Evolutionary conservation across 2,329 filamentous ascomycete species (phyloP), one percentile per base, ranked within the genome.

Genomic region (Trichophyton mentagrophytes): DNA sequence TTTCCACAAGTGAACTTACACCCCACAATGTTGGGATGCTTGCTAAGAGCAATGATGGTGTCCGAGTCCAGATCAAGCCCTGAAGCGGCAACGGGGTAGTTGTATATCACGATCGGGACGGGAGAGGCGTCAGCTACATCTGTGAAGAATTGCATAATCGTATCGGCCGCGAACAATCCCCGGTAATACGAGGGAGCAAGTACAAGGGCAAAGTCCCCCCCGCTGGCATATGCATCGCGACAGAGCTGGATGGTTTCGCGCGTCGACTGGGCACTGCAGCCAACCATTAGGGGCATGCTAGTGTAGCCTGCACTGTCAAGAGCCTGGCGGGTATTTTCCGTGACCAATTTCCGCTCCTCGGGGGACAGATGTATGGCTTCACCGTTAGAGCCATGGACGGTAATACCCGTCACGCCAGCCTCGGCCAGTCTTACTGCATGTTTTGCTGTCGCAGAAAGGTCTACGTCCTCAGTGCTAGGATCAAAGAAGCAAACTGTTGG

Each of bases 1-100:
- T 89, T 93, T 65, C 88, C 90, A 72, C 89, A 95, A 46, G 90
- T 95, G 79, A 95, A 95, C 74, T 95, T 95, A 60, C 89, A 91
- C 64, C 90, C 90, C 64, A 90, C 78, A 69, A 95, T 89, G 75
- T 95, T 95, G 65, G 85, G 84, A 75, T 95, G 89, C 71, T 85
- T 77, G 51, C 86, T 87, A 42, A 95, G 82, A 70, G 81, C 82
- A 76, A 93, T 89, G 68, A 95, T 82, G 62, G 92, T 80, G 71
- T 95, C 90, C 62, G 87, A 91, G 79, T 93, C 89, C 83, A 95
- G 87, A 73, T 95, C 90, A 69, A 95, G 87, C 58, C 90, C 90
- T 4, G 88, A 82, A 4, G 93, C 90, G 57, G 89, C 90, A 58
- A 89, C 89, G 0, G 90, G 90, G 77, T 93, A 95, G 79, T 95